Percentiles rank a stretch among this genome's conserved stretches.
Evolutionary conservation across 2,329 filamentous ascomycete species (phyloP).

Genomic region (Coleophoma crateriformis): DNA sequence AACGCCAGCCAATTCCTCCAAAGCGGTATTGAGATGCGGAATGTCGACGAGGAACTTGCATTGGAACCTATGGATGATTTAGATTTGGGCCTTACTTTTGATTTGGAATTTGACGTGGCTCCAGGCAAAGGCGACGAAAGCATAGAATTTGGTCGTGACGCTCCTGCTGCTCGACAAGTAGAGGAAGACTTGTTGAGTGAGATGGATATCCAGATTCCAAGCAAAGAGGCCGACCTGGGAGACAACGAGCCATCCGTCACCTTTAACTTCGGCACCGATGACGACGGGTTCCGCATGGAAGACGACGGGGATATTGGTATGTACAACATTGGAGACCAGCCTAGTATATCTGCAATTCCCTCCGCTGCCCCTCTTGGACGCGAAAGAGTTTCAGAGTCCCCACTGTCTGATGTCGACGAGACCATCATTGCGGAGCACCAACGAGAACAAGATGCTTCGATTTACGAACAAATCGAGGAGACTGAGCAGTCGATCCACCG

Average conservation of each 20-base stretch:
- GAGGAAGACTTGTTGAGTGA: slow-evolving; percentile 66
- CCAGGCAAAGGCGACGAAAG: slow-evolving; percentile 46
- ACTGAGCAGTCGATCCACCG: slow-evolving; percentile 54
- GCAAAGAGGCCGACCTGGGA: slow-evolving; percentile 39
- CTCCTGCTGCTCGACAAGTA: slow-evolving; percentile 58
- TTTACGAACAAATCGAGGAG: slow-evolving; percentile 53
- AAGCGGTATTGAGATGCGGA: slow-evolving; percentile 42
- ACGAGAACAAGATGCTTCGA: slow-evolving; percentile 41
- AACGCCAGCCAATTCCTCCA: slow-evolving; percentile 78
- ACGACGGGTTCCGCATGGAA: slow-evolving; percentile 53
- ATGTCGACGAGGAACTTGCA: slow-evolving; percentile 51
- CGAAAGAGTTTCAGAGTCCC: slow-evolving; percentile 62
- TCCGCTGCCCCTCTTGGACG: slow-evolving; percentile 44
- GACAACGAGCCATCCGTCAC: slow-evolving; percentile 51
- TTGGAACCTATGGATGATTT: slow-evolving; percentile 56
- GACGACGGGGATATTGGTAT: slow-evolving; percentile 60
- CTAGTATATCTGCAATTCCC: slow-evolving; percentile 42
- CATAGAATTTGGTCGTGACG: slow-evolving; percentile 88
- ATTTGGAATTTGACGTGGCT: slow-evolving; percentile 45
- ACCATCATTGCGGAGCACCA: slow-evolving; percentile 46
- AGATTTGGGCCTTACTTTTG: slow-evolving; percentile 69
- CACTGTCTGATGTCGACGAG: slow-evolving; percentile 65
- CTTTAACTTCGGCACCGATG: slow-evolving; percentile 41
- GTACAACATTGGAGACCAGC: slow-evolving; percentile 57
- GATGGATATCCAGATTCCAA: slow-evolving; percentile 47